A percentile compares a stretch with the other conserved stretches of the same genome.
phyloP scores from a whole-genome alignment of 176 grass and related monocot genomes.

The Tuctoria greenei region DNA sequence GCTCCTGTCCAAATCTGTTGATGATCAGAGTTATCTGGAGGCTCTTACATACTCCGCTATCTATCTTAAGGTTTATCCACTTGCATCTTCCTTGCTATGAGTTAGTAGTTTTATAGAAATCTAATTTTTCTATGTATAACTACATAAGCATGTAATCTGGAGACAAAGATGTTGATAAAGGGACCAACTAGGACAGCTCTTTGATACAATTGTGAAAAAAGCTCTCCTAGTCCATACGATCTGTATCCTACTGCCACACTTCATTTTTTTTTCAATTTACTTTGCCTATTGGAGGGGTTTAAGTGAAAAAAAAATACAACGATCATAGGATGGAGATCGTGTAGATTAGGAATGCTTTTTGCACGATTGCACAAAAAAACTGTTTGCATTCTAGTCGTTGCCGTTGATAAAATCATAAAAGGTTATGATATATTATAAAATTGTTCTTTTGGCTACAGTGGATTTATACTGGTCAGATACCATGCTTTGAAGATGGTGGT shows the following conservation, averaged over 20 bases:
- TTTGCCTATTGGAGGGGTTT: too few relatives aligned
- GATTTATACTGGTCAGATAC: constrained; percentile 93
- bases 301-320: too few relatives aligned
- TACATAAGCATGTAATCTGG: constrained; percentile 2
- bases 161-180: neutral
- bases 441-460: constrained; percentile 49
- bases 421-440: neutral
- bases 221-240: too few relatives aligned
- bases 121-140: neutral
- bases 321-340: too few relatives aligned
- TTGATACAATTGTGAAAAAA: too few relatives aligned
- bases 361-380: too few relatives aligned
- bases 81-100: constrained; percentile 24
- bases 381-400: too few relatives aligned
- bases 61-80: constrained; percentile 74
- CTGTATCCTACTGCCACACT: too few relatives aligned
- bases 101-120: constrained; percentile 19
- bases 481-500: constrained; percentile 89
- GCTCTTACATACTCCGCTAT: constrained; percentile 80
- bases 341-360: too few relatives aligned
- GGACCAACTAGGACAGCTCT: too few relatives aligned
- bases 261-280: too few relatives aligned
- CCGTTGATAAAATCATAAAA: neutral
- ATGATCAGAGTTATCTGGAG: constrained; percentile 54
- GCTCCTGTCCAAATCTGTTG: constrained; percentile 48